These are phyloP conservation scores for Helotiales sp. DNA, from an alignment of 2,329 filamentous ascomycete genomes.

Conservation along the genomic window DNA sequence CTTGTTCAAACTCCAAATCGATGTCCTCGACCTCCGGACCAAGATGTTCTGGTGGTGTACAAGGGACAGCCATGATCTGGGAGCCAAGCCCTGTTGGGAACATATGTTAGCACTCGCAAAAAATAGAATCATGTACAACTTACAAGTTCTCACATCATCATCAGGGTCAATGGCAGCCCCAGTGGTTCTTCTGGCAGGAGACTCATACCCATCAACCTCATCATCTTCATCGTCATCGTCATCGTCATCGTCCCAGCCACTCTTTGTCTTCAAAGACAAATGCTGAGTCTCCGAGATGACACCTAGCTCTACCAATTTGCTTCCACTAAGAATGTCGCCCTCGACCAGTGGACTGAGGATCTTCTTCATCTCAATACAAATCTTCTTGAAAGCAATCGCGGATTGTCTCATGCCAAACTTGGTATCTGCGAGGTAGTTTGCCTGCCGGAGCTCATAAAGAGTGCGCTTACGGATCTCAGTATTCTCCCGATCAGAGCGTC, in stretches of 20 bases:
- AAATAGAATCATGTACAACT: not conserved
- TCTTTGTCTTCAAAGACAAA: slow-evolving; percentile 54
- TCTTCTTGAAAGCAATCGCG: not conserved
- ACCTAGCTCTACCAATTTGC: slow-evolving; percentile 51
- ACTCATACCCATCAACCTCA: not conserved
- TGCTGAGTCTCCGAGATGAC: slow-evolving; percentile 65
- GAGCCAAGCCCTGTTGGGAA: slow-evolving; percentile 24
- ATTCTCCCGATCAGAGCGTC: slow-evolving; percentile 42
- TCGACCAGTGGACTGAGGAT: slow-evolving; percentile 38
- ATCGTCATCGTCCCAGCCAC: slow-evolving; percentile 33
- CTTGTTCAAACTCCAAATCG: slow-evolving; percentile 31
- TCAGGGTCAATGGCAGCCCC: not conserved
- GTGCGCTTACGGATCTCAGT: slow-evolving; percentile 64
- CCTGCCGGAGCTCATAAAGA: slow-evolving; percentile 59
- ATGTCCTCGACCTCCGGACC: slow-evolving; percentile 31
- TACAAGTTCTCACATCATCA: slow-evolving; percentile 21
- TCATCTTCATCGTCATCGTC: not conserved
- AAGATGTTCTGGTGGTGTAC: slow-evolving; percentile 27
- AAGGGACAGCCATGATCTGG: slow-evolving; percentile 24
- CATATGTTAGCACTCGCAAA: slow-evolving; percentile 3
- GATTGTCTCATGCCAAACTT: slow-evolving; percentile 9
- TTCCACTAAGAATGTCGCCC: slow-evolving; percentile 50
- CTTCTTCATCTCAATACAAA: slow-evolving; percentile 7
- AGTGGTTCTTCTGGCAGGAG: not conserved
- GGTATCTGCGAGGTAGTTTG: slow-evolving; percentile 29